Evolutionary conservation across 345 rosid genomes (phyloP), one percentile per base, ranked within the genome.

Genomic region (Gossypium stocksii): DNA sequence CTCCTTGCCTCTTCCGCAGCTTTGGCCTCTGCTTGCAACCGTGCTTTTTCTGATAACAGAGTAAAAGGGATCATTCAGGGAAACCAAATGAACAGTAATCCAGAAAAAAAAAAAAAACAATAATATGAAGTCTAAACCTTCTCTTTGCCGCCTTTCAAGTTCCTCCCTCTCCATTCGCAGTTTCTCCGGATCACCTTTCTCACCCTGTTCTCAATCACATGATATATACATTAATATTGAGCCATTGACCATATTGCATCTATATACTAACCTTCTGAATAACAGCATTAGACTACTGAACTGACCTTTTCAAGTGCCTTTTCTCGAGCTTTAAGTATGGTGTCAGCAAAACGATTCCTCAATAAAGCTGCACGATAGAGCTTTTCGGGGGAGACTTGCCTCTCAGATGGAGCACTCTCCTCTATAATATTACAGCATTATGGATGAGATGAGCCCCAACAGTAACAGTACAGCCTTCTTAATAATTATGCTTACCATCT

Each of bases 261-360:
- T n/a, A 19, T 3, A 73, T 38, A 10, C 22, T n/a, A 53, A 9
- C n/a, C 15, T 54, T n/a, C 11, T 53, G 11, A 23, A 16, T 22
- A 53, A 67, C 29, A 2, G 29, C 22, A 43, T 19, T 11, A 45
- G 34, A 54, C 7, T 46, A 46, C 38, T 25, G 25, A 4, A 49
- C 65, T 57, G 77, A 94, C 98, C 97, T 94, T 94, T 73, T 87
- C 92, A 77, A 89, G 91, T 2, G 92, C 84, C 83, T 94, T 94
- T 82, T 87, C 94, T 66, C 88, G 87, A 80, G 98, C 98, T 85
- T 89, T 94, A 71, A 92, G 85, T 68, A 94, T 92, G 74, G 97
- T 94, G 72, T 94, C 98, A 52, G 95, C 97, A 82, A 92, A 94
- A 63, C 97, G 94, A 49, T 78, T 89, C 83, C 87, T 90, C 83